A percentile compares a stretch with the other conserved stretches of the same genome.
Evolutionary conservation across 2,329 filamentous ascomycete species (phyloP).

Genomic region (Colletotrichum orbiculare): DNA sequence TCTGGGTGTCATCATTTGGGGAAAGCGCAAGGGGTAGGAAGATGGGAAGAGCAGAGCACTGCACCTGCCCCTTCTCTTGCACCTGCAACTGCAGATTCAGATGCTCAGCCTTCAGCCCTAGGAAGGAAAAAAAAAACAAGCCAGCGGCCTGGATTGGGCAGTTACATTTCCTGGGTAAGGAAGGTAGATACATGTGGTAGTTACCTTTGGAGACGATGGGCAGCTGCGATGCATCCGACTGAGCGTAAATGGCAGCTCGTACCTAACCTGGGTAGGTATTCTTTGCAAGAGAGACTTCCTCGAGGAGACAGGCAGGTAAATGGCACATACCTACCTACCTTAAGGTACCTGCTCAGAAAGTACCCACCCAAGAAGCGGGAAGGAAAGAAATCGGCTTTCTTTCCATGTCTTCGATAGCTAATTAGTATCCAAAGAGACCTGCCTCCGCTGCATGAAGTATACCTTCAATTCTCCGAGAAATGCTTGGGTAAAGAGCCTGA

Average conservation of each 20-base stretch:
- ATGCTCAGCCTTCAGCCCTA: conserved; percentile 31
- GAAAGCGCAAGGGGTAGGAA: conserved; percentile 20
- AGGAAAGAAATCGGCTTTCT: conserved; percentile 25
- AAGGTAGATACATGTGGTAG: too few species aligned
- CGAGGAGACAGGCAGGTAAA: conserved; percentile 9
- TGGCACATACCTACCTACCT: too few species aligned
- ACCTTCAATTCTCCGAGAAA: too few species aligned
- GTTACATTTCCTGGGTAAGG: not conserved
- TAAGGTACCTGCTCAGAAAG: too few species aligned
- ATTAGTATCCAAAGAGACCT: too few species aligned
- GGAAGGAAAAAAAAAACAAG: not conserved
- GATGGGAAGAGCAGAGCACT: not conserved
- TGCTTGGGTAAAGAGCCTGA: too few species aligned
- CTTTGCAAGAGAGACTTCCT: not conserved
- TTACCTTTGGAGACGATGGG: too few species aligned
- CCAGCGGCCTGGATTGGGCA: not conserved
- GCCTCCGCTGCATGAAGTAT: too few species aligned
- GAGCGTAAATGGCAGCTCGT: too few species aligned
- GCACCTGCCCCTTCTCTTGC: not conserved
- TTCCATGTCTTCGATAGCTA: not conserved
- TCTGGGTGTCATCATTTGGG: conserved; percentile 8
- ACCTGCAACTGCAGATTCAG: not conserved
- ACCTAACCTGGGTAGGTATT: too few species aligned
- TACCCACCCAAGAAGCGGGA: too few species aligned
- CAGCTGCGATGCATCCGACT: too few species aligned